A percentile compares a stretch with the other conserved stretches of the same genome.
Evolutionary conservation across 345 rosid species (phyloP).

Genomic region (Euphorbia lathyris): DNA sequence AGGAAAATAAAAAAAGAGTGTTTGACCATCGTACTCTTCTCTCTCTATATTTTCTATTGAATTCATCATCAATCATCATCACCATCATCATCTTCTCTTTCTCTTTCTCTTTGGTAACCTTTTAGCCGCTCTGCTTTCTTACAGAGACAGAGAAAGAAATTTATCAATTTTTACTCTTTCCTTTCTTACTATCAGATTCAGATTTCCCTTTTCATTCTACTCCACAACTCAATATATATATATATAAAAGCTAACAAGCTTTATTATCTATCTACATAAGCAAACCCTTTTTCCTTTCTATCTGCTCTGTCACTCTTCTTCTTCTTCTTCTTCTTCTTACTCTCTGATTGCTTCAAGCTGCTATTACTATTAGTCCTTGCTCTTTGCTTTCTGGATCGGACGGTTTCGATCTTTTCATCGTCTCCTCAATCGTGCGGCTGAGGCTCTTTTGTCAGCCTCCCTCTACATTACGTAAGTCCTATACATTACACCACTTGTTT

Average conservation of each 20-base stretch:
- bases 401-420: slow-evolving; percentile 40
- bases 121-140: neutral
- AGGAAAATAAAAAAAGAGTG: too few relatives aligned
- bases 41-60: slow-evolving; percentile 9
- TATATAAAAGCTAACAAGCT: neutral
- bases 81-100: slow-evolving; percentile 15
- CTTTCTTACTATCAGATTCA: slow-evolving; percentile 4
- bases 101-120: neutral
- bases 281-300: too few relatives aligned
- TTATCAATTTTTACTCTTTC: too few relatives aligned
- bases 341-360: neutral
- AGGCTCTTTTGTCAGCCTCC: slow-evolving; percentile 27
- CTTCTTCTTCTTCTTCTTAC: neutral
- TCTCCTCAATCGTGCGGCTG: slow-evolving; percentile 35
- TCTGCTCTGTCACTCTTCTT: neutral
- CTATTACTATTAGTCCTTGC: neutral
- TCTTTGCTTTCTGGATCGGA: slow-evolving; percentile 20
- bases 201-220: neutral
- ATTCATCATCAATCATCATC: neutral
- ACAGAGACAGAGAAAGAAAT: neutral
- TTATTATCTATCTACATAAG: neutral
- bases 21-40: slow-evolving; percentile 25
- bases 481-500: slow-evolving; percentile 12
- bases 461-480: slow-evolving; percentile 27
- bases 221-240: too few relatives aligned